These are phyloP conservation scores for Gryganskiella cystojenkinii DNA, from an alignment of 192 early-diverging fungal species.

Conservation along the genomic window DNA sequence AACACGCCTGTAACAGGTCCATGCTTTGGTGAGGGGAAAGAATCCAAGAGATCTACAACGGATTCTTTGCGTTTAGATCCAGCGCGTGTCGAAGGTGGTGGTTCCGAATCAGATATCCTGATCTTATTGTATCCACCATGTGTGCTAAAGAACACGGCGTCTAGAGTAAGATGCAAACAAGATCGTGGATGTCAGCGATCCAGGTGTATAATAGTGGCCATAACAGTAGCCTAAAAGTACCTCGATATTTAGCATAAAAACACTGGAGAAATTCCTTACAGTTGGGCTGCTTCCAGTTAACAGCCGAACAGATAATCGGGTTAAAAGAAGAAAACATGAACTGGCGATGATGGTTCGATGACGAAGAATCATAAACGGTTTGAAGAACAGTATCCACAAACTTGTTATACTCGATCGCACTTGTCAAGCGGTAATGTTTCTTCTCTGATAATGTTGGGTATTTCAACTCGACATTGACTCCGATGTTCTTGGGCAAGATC, in stretches of 20 bases:
- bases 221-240: no score
- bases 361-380: conserved; percentile 82
- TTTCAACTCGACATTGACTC: conserved; percentile 90
- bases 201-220: neutral
- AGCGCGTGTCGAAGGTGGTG: neutral
- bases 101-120: no score
- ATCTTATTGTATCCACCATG: conserved; percentile 74
- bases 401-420: conserved; percentile 78
- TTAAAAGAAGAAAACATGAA: conserved; percentile 93
- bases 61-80: conserved; percentile 32
- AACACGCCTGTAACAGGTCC: conserved; percentile 11
- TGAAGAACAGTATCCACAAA: conserved; percentile 93
- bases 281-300: conserved; percentile 99
- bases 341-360: conserved; percentile 36
- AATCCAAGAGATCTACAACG: conserved; percentile 21
- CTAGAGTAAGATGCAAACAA: conserved; percentile 25
- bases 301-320: conserved; percentile 88
- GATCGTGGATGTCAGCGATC: no score
- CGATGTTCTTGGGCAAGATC: conserved; percentile 74
- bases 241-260: no score
- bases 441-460: conserved; percentile 81
- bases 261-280: conserved; percentile 62
- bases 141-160: conserved; percentile 95
- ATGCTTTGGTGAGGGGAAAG: conserved; percentile 30
- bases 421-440: conserved; percentile 57